These are phyloP conservation scores for Rhizopus delemar DNA, from an alignment of 371 early-diverging fungal species.

Conservation along the genomic window DNA sequence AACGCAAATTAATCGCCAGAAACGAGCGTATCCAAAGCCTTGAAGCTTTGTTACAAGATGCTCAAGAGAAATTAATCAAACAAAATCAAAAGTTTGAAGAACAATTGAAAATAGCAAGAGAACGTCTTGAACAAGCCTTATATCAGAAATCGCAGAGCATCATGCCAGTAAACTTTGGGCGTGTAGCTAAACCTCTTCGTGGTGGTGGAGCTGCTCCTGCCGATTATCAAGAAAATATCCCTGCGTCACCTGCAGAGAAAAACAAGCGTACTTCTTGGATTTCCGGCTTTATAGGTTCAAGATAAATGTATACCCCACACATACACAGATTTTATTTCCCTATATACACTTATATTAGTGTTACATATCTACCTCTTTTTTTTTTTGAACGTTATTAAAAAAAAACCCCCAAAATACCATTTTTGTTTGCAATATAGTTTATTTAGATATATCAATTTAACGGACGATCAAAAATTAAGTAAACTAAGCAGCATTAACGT, in stretches of 20 bases:
- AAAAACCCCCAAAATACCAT: not conserved
- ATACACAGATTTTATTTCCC: not conserved
- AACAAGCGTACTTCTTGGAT: conserved; percentile 46
- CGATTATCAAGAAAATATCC: conserved; percentile 16
- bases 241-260: conserved; percentile 29
- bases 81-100: conserved; percentile 88
- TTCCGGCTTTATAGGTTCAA: conserved; percentile 40
- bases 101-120: conserved; percentile 72
- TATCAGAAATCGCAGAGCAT: conserved; percentile 53
- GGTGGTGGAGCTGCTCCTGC: conserved; percentile 71
- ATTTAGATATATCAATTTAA: not conserved
- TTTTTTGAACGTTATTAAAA: not conserved
- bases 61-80: conserved; percentile 69
- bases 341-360: too few species aligned
- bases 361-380: not conserved
- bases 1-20: conserved; percentile 87
- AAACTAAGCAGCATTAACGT: too few species aligned
- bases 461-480: too few species aligned
- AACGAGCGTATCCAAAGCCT: conserved; percentile 92
- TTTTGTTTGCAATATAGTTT: not conserved
- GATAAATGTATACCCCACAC: conserved; percentile 23
- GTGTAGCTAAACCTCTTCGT: conserved; percentile 91
- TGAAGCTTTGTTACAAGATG: conserved; percentile 81
- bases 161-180: conserved; percentile 69
- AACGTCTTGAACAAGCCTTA: conserved; percentile 74